Evolutionary conservation across 768 basidiomycete genomes (phyloP), one percentile per base, ranked within the genome.

Genomic region (Lactarius akahatsu): DNA sequence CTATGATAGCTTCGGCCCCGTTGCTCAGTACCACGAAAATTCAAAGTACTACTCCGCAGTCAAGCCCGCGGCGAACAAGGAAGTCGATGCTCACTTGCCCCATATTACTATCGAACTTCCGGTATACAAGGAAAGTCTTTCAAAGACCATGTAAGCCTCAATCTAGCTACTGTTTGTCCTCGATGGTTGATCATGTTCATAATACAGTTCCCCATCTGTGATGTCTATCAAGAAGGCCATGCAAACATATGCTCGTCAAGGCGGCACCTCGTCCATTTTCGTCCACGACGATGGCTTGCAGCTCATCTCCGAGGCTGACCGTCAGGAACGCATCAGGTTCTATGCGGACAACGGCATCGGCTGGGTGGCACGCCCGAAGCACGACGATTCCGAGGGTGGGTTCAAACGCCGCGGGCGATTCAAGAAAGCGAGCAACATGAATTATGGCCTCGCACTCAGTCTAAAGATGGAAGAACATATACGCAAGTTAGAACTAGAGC

Each of bases 351-450:
- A 90, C 72, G 85, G 86, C 73, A 90, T 94, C 69, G 92, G 89
- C 18, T 94, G 88, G 85, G 87, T 92, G 67, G 91, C 93, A 30
- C 86, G 92, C 52, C 92, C 92, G 1, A 81, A 82, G 64, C 91
- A 93, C 74, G 83, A 83, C 47, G 77, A 77, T 69, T 75, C 77
- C 2, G 77, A 84, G 20, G 85, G 86, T 73, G 91, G 89, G 1
- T 92, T 85, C 80, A 83, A 89, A 67, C 89, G 92, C 57, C 90
- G 90, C 36, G 93, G 92, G 50, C 85, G 92, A 26, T 96, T 96
- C 82, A 96, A 96, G 81, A 96, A 96, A 77, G 93, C 93, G 1
- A 88, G 87, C 18, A 96, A 96, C 77, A 88, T 96, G 89, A 96
- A 96, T 74, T 94, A 89, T 71, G 92, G 84, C 0, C 80, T 82